A percentile compares a stretch with the other conserved stretches of the same genome.
These are phyloP conservation scores for Lycium barbarum DNA, from an alignment of 257 asterid genomes.

Conservation along the genomic window DNA sequence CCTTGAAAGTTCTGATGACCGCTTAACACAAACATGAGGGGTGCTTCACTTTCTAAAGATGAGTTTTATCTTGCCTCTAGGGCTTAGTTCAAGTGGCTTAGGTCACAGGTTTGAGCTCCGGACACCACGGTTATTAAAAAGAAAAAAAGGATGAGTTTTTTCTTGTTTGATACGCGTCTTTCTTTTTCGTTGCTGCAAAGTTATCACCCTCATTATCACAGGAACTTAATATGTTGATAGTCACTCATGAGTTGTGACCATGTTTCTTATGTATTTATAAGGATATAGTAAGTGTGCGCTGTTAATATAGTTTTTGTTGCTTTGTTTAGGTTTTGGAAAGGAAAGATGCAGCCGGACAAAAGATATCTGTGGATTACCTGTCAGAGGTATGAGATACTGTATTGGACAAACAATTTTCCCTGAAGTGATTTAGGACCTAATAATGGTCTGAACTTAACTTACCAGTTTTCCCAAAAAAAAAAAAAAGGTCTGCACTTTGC, in stretches of 20 bases:
- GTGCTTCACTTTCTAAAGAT: conserved; percentile 1
- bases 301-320: not conserved
- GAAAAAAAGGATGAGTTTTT: not conserved
- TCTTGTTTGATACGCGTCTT: conserved; percentile 2
- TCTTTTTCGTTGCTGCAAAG: not conserved
- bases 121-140: too few species aligned
- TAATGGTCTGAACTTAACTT: not conserved
- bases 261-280: not conserved
- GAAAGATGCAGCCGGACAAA: conserved; percentile 53
- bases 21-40: not conserved
- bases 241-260: not conserved
- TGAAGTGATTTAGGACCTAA: not conserved
- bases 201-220: not conserved
- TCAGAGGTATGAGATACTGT: conserved; percentile 56
- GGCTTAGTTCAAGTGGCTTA: not conserved
- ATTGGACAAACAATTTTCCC: not conserved
- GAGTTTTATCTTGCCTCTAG: not conserved
- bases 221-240: not conserved
- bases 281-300: not conserved
- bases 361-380: conserved; percentile 61
- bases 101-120: not conserved
- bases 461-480: too few species aligned
- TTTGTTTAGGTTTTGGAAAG: conserved; percentile 70
- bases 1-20: not conserved
- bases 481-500: not conserved